Conservation (phyloP, 176 grass and related monocot genomes). For the Leersia perrieri region DNA sequence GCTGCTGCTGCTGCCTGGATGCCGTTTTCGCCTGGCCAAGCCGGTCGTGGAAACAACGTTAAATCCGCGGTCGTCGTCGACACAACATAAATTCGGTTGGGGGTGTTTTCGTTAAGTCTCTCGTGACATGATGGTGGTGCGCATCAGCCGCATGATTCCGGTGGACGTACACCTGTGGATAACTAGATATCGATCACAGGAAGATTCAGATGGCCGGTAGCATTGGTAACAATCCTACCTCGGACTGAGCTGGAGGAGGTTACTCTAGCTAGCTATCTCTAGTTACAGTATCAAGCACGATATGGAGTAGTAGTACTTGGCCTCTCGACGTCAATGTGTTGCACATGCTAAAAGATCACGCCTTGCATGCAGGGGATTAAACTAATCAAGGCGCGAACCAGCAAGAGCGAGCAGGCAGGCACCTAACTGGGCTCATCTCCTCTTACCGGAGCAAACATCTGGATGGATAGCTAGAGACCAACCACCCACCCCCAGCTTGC, state of each 20-base stretch:
- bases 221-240: background rate
- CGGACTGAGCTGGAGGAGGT: background rate
- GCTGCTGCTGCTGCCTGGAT: background rate
- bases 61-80: background rate
- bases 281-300: background rate
- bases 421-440: background rate
- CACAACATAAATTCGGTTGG: background rate
- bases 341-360: slow-evolving; percentile 34
- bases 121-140: background rate
- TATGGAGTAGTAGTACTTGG: background rate
- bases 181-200: background rate
- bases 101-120: background rate
- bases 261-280: background rate
- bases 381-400: background rate
- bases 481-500: background rate
- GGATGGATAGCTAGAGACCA: background rate
- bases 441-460: background rate
- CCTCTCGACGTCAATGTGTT: slow-evolving; percentile 23
- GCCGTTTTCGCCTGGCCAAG: too few species aligned
- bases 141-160: background rate
- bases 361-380: slow-evolving; percentile 22
- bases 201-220: background rate
- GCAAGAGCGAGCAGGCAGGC: background rate
- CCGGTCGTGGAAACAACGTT: background rate
- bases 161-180: background rate